Base-by-base conservation (phyloP, 2,329 filamentous ascomycete species). In the Alternaria atra region DNA sequence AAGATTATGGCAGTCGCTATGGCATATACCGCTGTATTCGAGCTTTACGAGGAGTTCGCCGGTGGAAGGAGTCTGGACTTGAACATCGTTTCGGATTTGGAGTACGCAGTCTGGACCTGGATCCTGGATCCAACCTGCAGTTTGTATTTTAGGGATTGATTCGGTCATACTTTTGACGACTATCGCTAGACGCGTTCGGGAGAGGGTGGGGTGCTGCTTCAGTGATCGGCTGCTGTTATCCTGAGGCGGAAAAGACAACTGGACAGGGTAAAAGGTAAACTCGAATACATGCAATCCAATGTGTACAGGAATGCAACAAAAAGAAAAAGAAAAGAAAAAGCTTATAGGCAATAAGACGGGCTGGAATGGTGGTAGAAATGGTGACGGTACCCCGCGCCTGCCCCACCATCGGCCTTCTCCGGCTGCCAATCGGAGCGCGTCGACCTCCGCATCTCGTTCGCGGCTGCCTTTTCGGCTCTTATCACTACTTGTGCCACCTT, bases 1-100 rank as follows among this genome's bases (percentile, higher is more conserved):
- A 6, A 83, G 78, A 60, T 81, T 83, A 59, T 80, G 79, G 56
- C 82, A 79, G 68, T 84, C 82, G 1, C 81, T 83, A 69, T 84
- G 81, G 52, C 82, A 84, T 25, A 84, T 80, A 0, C 82, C 82
- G 0, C 80, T 82, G 65, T 73, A 83, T 61, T 84, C 81, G 9
- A 83, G 72, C 59, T 83, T 83, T 39, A 84, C 75, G 13, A 84
- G 75, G n/a, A 84, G 60, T 56, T 84, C 80, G 4, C 79, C 76
- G 1, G 77, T 61, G 5, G 66, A 66, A 0, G 81, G 81, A 6
- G 65, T 64, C 17, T 82, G 78, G 2, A 83, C 73, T 3, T 75
- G 70, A 5, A 77, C 68, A 30, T 74, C 76, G 25, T 74, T 58
- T 30, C 76, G 70, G 58, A 80, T 75, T n/a, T 73, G 64, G n/a